phyloP scores from a whole-genome alignment of 2,329 filamentous ascomycete genomes.

The Cadophora luteo-olivacea region DNA sequence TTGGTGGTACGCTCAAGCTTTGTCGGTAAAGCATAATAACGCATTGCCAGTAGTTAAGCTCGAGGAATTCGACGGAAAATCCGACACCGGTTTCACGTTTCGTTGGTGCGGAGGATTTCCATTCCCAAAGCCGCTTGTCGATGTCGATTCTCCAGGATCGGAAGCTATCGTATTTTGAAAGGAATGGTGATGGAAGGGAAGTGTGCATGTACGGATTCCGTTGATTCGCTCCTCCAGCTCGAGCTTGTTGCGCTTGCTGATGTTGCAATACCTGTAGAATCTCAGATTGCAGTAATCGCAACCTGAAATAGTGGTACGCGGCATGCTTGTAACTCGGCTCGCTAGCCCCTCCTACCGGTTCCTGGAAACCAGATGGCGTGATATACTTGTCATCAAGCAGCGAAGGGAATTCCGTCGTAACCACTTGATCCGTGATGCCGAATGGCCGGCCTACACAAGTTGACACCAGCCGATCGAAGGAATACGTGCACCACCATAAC shows the following conservation, averaged over 20 bases:
- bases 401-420: conserved; percentile 94
- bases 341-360: conserved; percentile 56
- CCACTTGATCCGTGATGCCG: conserved; percentile 93
- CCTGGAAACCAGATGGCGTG: conserved; percentile 75
- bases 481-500: conserved; percentile 98
- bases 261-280: conserved; percentile 94
- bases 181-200: conserved; percentile 81
- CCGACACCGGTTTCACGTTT: conserved; percentile 82
- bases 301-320: conserved; percentile 88
- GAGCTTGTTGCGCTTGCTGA: conserved; percentile 83
- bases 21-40: conserved; percentile 96
- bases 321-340: conserved; percentile 88
- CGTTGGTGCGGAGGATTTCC: conserved; percentile 83
- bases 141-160: conserved; percentile 88
- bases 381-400: conserved; percentile 88
- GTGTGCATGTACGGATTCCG: conserved; percentile 78
- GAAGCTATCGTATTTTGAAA: conserved; percentile 84
- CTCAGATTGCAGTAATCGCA: conserved; percentile 89
- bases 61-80: conserved; percentile 88
- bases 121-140: conserved; percentile 80
- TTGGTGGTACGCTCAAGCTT: conserved; percentile 82
- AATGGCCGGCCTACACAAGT: conserved; percentile 93
- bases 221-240: conserved; percentile 67
- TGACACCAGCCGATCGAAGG: conserved; percentile 91
- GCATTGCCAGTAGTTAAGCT: conserved; percentile 97